Evolutionary conservation across 2,329 filamentous ascomycete species (phyloP), one percentile per base, ranked within the genome.

Genomic region (Amauroascus niger): DNA sequence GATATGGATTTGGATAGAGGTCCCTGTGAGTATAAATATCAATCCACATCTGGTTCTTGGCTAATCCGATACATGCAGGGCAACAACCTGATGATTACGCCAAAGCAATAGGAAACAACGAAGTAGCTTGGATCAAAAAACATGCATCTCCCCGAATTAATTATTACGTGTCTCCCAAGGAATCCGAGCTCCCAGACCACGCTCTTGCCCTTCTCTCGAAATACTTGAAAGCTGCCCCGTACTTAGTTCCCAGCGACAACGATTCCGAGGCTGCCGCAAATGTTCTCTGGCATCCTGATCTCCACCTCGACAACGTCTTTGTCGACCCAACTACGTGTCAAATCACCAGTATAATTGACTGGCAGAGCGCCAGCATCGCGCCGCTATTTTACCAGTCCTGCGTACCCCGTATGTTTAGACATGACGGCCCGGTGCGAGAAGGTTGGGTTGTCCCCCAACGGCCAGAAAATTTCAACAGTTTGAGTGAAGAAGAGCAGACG

Each of bases 321-420:
- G 61, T 67, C 1, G 61, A 67, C 53, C 61, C 62, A 14, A 41
- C 51, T 9, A 63, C 59, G 1, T 30, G 41, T 45, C 20, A 58
- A 49, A 65, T 66, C 14, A 64, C 61, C 30, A 13, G 55, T 22
- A 53, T 53, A 35, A 22, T 53, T 26, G 50, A 53, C 41, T 53
- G 45, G 50, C 44, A 48, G 24, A 28, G 13, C 14, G 14, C 41
- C 3, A 28, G 41, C 9, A 28, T 45, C 46, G 57, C 61, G 1
- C 62, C 62, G 4, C 30, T 65, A 1, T 67, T 67, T 48, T 65
- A 65, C 52, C 62, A 66, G 44, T 62, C 59, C 20, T 32, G 44
- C 16, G 52, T 69, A 37, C 66, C 67, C 13, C 59, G 60, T 52
- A 58, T 68, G 58, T 67, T 61, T 40, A 37, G 62, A 54, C 62